Evolutionary conservation across 2,329 filamentous ascomycete species (phyloP), one percentile per base, ranked within the genome.

Genomic region (Fonsecaea monophora): DNA sequence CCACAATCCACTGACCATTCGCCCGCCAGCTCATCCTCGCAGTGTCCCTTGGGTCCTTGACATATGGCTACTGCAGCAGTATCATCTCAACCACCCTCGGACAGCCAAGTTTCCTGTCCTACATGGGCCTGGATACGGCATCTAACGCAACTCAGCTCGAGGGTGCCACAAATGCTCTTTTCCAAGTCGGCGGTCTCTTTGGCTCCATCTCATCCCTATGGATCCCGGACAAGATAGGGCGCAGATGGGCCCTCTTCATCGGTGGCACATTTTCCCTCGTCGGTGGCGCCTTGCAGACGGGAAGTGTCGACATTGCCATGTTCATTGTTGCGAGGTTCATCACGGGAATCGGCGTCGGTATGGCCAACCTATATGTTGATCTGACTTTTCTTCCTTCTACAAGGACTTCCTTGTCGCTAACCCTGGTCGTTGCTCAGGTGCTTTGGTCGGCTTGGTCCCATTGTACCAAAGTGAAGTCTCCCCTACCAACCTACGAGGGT

Each of bases 401-500:
- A 10, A 40, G 37, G 37, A 12, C 37, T 13, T 40, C 12, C 37
- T 40, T 40, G n/a, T 6, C 32, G 18, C 21, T 32, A 50, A 62
- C 35, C 50, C 62, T 32, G 66, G 62, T 1, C 34, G n/a, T 34
- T 45, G 56, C 9, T 38, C 56, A 40, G 50, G n/a, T 40, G 50
- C 40, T 18, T 18, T 45, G n/a, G 42, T 66, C 37, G 53, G 34
- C n/a, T 42, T 63, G 15, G 54, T 66, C 15, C 64, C 64, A 8
- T 38, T 66, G 9, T 66, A 59, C 30, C 50, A 58, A n/a, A 42
- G 25, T 1, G 67, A 69, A 53, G 48, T 69, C 25, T 42, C 61
- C 13, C 67, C 67, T 37, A 60, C 65, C 9, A 25, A 53, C 25
- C 21, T 55, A 15, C 60, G 67, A 62, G 67, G 67, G 3, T 42